These are phyloP conservation scores for Quercus wislizeni DNA, from an alignment of 306 rosid genomes.

Conservation along the genomic window DNA sequence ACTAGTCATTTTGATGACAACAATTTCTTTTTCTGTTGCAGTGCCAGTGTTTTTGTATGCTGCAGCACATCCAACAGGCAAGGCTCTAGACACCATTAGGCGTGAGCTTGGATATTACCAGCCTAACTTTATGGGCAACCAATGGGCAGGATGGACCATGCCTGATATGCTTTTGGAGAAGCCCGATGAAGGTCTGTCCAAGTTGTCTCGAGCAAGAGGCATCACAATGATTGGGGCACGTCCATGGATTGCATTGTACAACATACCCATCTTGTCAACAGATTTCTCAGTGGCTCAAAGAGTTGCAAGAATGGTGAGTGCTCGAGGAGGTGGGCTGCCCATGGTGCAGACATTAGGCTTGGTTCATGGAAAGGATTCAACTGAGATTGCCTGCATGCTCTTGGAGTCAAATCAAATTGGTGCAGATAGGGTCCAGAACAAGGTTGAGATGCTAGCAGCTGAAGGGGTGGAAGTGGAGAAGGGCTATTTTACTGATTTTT, in stretches of 20 bases:
- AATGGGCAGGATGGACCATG: conserved; percentile 86
- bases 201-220: conserved; percentile 49
- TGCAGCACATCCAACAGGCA: conserved; percentile 83
- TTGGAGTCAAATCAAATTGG: conserved; percentile 75
- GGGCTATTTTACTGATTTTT: conserved; percentile 72
- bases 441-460: conserved; percentile 64
- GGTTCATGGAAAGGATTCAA: conserved; percentile 48
- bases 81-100: conserved; percentile 63
- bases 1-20: too few species aligned
- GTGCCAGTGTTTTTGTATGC: conserved; percentile 79
- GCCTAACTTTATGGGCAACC: conserved; percentile 69
- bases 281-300: conserved; percentile 45
- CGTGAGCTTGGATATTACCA: conserved; percentile 58
- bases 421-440: conserved; percentile 65
- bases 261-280: conserved; percentile 54
- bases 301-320: conserved; percentile 74
- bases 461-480: conserved; percentile 68
- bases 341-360: conserved; percentile 64
- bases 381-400: conserved; percentile 76
- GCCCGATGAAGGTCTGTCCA: conserved; percentile 68
- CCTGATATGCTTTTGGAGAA: conserved; percentile 47
- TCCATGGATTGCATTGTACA: conserved; percentile 66
- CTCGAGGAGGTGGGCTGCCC: conserved; percentile 84
- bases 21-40: conserved; percentile 27
- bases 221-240: conserved; percentile 78